These are phyloP conservation scores for Vachellia pachyceras DNA, from an alignment of 306 rosid species.

Conservation along the genomic window DNA sequence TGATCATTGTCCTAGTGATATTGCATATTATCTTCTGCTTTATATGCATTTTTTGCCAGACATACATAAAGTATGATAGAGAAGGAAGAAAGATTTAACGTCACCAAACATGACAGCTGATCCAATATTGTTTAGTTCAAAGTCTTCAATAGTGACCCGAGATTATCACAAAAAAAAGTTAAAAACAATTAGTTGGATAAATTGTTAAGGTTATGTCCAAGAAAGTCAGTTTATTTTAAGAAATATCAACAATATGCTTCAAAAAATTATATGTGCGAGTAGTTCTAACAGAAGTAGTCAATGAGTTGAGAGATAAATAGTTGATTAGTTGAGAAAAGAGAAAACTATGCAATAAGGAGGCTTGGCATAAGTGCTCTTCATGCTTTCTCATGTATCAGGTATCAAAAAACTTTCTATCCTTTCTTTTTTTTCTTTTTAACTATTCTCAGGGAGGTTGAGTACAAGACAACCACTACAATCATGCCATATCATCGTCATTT, in stretches of 20 bases:
- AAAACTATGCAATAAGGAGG: neutral
- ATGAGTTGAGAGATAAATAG: neutral
- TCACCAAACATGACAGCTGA: neutral
- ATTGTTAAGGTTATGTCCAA: neutral
- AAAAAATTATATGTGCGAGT: neutral
- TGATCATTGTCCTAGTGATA: neutral
- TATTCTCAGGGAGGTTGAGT: neutral
- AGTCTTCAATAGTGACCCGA: neutral
- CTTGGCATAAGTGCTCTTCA: neutral
- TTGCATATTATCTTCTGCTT: neutral
- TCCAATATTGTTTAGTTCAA: neutral
- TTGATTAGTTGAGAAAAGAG: neutral
- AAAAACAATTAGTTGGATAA: neutral
- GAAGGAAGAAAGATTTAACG: neutral
- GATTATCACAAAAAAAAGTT: neutral
- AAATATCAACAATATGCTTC: neutral
- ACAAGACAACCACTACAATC: neutral
- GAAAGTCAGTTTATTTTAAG: neutral
- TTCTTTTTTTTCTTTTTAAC: neutral
- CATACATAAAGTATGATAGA: neutral
- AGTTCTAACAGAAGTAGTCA: neutral
- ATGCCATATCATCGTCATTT: neutral
- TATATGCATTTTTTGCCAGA: neutral
- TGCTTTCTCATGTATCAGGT: neutral
- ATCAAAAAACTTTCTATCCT: neutral